Percentiles rank a stretch among this genome's conserved stretches.
phyloP scores from a whole-genome alignment of 1,139 yeast species.

The Hemisphaericaspora subhashii region DNA sequence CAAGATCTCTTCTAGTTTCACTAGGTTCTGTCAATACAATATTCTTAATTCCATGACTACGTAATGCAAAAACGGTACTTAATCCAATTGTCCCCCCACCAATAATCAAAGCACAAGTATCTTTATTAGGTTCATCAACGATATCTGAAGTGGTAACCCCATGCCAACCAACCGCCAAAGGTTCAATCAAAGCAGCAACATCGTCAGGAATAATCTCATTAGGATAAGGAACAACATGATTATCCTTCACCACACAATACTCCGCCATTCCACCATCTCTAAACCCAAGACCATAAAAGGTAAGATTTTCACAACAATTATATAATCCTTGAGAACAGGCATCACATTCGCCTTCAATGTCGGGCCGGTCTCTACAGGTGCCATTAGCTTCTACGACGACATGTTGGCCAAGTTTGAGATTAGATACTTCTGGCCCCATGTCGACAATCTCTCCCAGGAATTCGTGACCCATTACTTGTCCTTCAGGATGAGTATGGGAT shows the following conservation, averaged over 20 bases:
- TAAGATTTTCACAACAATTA: slow-evolving; percentile 46
- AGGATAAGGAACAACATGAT: slow-evolving; percentile 48
- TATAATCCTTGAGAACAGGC: slow-evolving; percentile 47
- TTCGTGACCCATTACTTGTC: slow-evolving; percentile 51
- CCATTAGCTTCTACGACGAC: slow-evolving; percentile 48
- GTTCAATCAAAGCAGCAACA: slow-evolving; percentile 57
- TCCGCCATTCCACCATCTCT: slow-evolving; percentile 53
- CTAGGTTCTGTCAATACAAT: slow-evolving; percentile 67
- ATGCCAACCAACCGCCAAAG: slow-evolving; percentile 60
- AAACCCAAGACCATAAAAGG: slow-evolving; percentile 48
- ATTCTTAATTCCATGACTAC: slow-evolving; percentile 53
- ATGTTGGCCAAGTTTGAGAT: slow-evolving; percentile 38
- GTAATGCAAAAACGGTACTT: slow-evolving; percentile 54
- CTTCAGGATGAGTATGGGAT: slow-evolving; percentile 16
- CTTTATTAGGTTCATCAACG: background rate
- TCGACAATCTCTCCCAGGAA: slow-evolving; percentile 48
- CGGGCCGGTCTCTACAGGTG: slow-evolving; percentile 26
- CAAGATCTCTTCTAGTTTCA: slow-evolving; percentile 50
- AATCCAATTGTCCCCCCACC: slow-evolving; percentile 67
- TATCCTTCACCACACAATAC: slow-evolving; percentile 47
- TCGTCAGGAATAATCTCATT: slow-evolving; percentile 45
- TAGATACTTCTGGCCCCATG: slow-evolving; percentile 20
- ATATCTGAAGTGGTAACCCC: slow-evolving; percentile 45
- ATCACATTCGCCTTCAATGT: slow-evolving; percentile 26
- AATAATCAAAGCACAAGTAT: slow-evolving; percentile 49